Conservation (phyloP, 371 early-diverging fungal genomes). For the Blakeslea trispora region DNA sequence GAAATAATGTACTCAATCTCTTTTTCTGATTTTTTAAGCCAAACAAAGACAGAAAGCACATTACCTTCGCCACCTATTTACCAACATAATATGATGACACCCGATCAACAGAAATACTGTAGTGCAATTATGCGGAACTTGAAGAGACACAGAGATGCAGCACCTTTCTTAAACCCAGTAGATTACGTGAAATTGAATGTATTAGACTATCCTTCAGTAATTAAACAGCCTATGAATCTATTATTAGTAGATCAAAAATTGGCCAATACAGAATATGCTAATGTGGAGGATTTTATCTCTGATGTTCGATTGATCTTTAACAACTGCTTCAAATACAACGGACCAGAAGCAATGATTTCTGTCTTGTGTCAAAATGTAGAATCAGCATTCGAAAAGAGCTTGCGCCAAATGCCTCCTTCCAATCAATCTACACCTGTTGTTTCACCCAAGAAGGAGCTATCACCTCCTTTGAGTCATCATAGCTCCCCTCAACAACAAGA, state of each 20-base stretch:
- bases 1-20: too few species aligned
- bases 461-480: constrained; percentile 15
- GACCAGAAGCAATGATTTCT: constrained; percentile 75
- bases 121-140: constrained; percentile 72
- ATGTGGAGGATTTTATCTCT: constrained; percentile 68
- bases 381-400: constrained; percentile 66
- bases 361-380: constrained; percentile 75
- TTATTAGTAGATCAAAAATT: constrained; percentile 89
- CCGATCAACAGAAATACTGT: constrained; percentile 82
- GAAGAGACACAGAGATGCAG: constrained; percentile 73
- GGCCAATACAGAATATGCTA: constrained; percentile 65
- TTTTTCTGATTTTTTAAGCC: too few species aligned
- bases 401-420: constrained; percentile 68
- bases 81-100: constrained; percentile 55
- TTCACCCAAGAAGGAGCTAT: constrained; percentile 2
- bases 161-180: constrained; percentile 91
- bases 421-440: not conserved
- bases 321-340: constrained; percentile 94
- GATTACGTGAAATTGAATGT: constrained; percentile 90
- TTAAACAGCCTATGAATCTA: constrained; percentile 98
- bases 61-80: constrained; percentile 25
- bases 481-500: not conserved
- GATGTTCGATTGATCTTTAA: constrained; percentile 78
- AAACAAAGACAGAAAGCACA: not conserved
- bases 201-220: constrained; percentile 91